Base-by-base conservation (phyloP, 1,284 basidiomycete species). In the Sanghuangporus baumii region DNA sequence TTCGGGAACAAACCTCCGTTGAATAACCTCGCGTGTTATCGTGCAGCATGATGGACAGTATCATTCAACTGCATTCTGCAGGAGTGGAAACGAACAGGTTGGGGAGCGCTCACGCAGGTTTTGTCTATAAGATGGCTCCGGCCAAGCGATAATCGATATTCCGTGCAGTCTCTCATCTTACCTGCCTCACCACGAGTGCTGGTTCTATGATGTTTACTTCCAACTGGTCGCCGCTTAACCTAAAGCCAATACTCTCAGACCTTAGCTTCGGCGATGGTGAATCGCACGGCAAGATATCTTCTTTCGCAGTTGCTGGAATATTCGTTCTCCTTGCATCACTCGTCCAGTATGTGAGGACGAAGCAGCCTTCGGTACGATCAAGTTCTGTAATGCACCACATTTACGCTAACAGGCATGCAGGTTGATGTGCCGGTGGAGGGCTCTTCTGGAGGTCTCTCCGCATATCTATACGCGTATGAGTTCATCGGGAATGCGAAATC, bases 401-500 rank as follows among this genome's bases (percentile, higher is more conserved):
- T 26, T 31, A 8, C 18, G 11, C 26, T 51, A 23, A 51, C 26
- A 51, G 12, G 8, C 26, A 23, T 11, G 14, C 31, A 62, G 61
- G 51, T 62, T 47, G 40, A 54, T 2, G 61, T 62, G 2, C 61
- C 61, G 3, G 16, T 48, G 9, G 37, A 37, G 9, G 46, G 56
- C 2, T 52, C 61, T n/a, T 52, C 56, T 6, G 61, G 61, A 6
- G 16, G 41, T 9, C 8, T 62, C 12, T 52, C 56, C 1, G 58
- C 61, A 6, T 58, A 58, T 54, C 34, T 51, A 20, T 56, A 47
- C 20, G 61, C 61, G 18, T 58, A 56, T 26, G 31, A 59, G 36
- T 62, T 54, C 23, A 41, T 62, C 40, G 31, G 11, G 8, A 54
- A 58, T 46, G 61, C 61, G 8, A 55, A 46, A 34, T 40, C 61